phyloP scores from a whole-genome alignment of 2,329 filamentous ascomycete genomes.

The Aspergillus proliferans region DNA sequence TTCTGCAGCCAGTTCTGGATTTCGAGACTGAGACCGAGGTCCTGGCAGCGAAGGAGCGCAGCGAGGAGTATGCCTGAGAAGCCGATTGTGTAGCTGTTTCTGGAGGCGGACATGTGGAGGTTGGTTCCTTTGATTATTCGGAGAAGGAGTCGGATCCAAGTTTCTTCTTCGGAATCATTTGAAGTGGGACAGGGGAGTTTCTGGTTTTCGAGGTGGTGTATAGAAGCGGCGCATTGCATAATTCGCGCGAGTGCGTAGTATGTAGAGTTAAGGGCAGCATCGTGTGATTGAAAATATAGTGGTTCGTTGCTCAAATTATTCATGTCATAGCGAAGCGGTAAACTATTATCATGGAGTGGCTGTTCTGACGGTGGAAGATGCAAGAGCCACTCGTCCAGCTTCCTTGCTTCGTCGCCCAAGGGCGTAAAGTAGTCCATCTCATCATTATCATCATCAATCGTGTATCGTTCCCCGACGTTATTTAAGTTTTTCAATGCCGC shows the following conservation, averaged over 20 bases:
- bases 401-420: constrained; percentile 1
- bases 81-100: constrained; percentile 21
- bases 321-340: too few species aligned
- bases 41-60: constrained; percentile 15
- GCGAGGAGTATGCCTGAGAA: constrained; percentile 19
- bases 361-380: constrained; percentile 12
- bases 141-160: constrained; percentile 10
- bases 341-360: constrained; percentile 2
- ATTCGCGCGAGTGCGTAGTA: constrained; percentile 18
- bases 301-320: too few species aligned
- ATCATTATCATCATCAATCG: not conserved
- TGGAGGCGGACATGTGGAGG: constrained; percentile 7
- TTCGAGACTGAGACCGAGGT: constrained; percentile 4
- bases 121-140: constrained; percentile 10
- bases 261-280: constrained; percentile 19
- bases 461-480: not conserved
- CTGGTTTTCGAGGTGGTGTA: constrained; percentile 2
- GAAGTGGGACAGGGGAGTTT: not conserved
- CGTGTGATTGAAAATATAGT: constrained; percentile 12
- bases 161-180: constrained; percentile 4
- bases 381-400: constrained; percentile 13
- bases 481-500: not conserved
- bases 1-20: constrained; percentile 16
- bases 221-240: constrained; percentile 14
- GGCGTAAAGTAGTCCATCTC: not conserved